These are phyloP conservation scores for Xylaria acuta DNA, from an alignment of 495 filamentous ascomycete species.

Conservation along the genomic window DNA sequence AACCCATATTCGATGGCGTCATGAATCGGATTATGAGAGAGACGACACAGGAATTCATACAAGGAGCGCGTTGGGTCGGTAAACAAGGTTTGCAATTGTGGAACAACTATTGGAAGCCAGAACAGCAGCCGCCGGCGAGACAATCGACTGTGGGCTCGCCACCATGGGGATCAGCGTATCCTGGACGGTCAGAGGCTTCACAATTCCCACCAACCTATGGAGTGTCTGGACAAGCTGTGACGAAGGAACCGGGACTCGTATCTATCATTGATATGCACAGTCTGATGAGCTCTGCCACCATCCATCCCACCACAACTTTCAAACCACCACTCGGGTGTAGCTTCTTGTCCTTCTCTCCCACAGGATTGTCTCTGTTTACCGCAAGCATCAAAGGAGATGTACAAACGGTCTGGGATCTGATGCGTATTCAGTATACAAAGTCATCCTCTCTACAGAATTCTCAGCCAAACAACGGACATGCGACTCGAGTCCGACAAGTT, in stretches of 20 bases:
- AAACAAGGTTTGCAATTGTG: conserved; percentile 85
- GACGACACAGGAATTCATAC: conserved; percentile 89
- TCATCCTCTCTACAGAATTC: conserved; percentile 56
- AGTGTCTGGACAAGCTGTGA: conserved; percentile 51
- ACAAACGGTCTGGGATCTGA: conserved; percentile 90
- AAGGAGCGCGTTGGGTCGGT: conserved; percentile 83
- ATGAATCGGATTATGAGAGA: conserved; percentile 86
- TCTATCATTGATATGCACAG: conserved; percentile 82
- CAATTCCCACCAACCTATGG: conserved; percentile 83
- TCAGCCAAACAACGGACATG: conserved; percentile 38
- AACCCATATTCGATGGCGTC: conserved; percentile 78
- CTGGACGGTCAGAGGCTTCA: conserved; percentile 44
- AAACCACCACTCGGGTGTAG: conserved; percentile 84
- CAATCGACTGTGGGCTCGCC: conserved; percentile 49
- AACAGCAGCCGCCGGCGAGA: conserved; percentile 43
- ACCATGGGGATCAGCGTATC: conserved; percentile 46
- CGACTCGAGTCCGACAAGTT: conserved; percentile 73
- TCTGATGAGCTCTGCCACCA: conserved; percentile 54
- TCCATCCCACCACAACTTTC: conserved; percentile 78
- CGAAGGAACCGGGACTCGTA: conserved; percentile 76
- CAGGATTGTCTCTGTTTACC: conserved; percentile 81
- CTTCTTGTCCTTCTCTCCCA: conserved; percentile 86
- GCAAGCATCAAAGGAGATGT: conserved; percentile 92
- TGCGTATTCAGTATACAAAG: conserved; percentile 69
- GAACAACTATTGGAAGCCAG: conserved; percentile 83